A percentile compares a stretch with the other conserved stretches of the same genome.
Evolutionary conservation across 1,139 yeast genomes (phyloP).

Genomic region (Insectozyma bohioensis): DNA sequence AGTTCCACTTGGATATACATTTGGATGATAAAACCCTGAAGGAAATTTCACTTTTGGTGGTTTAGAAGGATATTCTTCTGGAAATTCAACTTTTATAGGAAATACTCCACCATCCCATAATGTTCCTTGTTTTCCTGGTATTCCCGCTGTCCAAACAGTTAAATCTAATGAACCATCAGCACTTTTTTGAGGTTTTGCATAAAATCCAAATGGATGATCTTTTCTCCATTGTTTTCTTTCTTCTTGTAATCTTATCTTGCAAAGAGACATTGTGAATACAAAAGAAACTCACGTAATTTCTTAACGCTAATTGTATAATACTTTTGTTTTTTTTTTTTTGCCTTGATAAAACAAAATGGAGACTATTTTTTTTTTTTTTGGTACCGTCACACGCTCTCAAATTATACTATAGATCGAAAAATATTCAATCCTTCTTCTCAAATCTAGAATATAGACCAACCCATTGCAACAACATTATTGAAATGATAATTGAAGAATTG

Average conservation of each 20-base stretch:
- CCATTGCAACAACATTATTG: too few relatives aligned
- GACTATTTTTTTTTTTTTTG: too few relatives aligned
- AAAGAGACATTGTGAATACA: constrained; percentile 42
- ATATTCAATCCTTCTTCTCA: too few relatives aligned
- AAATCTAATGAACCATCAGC: constrained; percentile 82
- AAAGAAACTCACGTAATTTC: too few relatives aligned
- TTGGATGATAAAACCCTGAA: constrained; percentile 90
- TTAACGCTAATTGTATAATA: too few relatives aligned
- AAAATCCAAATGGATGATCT: constrained; percentile 97
- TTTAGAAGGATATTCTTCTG: constrained; percentile 92
- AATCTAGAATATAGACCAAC: too few relatives aligned
- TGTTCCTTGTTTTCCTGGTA: constrained; percentile 88
- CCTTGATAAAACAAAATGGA: too few relatives aligned
- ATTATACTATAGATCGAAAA: too few relatives aligned
- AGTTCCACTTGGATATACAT: constrained; percentile 95
- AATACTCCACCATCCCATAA: constrained; percentile 87
- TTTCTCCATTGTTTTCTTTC: constrained; percentile 97
- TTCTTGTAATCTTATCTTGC: constrained; percentile 79
- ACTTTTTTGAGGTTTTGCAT: constrained; percentile 80
- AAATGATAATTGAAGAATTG: constrained; percentile 10
- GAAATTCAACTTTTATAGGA: constrained; percentile 81
- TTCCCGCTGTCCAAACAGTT: constrained; percentile 90
- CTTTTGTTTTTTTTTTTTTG: too few relatives aligned
- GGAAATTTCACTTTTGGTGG: constrained; percentile 94
- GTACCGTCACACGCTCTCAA: too few relatives aligned